Percentiles rank a stretch among this genome's conserved stretches.
phyloP scores from a whole-genome alignment of 148 eudicot genomes.

The Spergularia bocconei region DNA sequence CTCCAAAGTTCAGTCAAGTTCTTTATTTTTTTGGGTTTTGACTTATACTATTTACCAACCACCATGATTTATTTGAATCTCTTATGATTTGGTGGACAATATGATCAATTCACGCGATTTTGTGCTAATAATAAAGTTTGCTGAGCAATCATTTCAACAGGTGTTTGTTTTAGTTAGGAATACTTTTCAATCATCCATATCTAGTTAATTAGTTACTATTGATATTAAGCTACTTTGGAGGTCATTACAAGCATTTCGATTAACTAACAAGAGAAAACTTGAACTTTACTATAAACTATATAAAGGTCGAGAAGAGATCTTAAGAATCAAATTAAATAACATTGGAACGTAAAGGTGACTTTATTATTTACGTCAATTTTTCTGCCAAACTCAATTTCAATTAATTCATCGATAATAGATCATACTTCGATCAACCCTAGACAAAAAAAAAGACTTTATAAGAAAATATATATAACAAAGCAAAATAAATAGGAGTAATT shows the following conservation, averaged over 20 bases:
- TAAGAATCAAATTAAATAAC: no score
- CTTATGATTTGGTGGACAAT: constrained; percentile 9
- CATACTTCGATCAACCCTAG: no score
- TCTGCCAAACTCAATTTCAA: neutral
- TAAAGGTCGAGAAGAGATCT: no score
- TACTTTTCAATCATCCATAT: constrained; percentile 14
- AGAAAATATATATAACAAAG: neutral
- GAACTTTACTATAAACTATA: no score
- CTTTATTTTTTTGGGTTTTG: neutral
- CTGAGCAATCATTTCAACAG: constrained; percentile 4
- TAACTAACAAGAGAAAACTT: no score
- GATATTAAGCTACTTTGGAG: neutral
- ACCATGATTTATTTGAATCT: neutral
- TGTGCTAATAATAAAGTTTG: neutral
- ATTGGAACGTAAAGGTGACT: no score
- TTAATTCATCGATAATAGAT: no score
- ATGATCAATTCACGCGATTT: constrained; percentile 2
- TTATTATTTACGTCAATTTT: neutral
- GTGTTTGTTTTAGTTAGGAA: constrained; percentile 13
- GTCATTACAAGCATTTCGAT: no score
- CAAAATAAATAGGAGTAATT: neutral
- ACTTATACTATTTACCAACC: neutral
- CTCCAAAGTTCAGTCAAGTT: constrained; percentile 8
- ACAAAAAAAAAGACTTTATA: no score
- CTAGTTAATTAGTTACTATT: neutral